A percentile compares a stretch with the other conserved stretches of the same genome.
These are phyloP conservation scores for Penicillium flavigenum DNA, from an alignment of 495 filamentous ascomycete genomes.

Conservation along the genomic window DNA sequence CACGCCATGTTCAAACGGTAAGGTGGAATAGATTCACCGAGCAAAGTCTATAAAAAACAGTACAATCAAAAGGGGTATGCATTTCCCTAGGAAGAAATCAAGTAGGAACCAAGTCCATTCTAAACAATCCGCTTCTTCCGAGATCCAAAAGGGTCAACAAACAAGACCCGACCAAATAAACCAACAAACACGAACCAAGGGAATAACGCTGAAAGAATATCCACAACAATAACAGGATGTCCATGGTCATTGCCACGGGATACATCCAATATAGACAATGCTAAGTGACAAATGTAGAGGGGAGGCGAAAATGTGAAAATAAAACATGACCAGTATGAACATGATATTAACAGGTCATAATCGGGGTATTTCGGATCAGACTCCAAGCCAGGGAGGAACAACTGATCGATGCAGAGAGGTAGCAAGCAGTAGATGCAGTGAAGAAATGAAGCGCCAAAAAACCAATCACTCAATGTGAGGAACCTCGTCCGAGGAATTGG, in stretches of 20 bases:
- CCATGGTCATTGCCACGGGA: not conserved
- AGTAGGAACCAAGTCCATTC: not conserved
- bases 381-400: conserved; percentile 27
- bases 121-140: not conserved
- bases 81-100: conserved; percentile 9
- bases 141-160: not conserved
- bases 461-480: conserved; percentile 17
- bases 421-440: conserved; percentile 7
- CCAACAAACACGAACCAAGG: conserved; percentile 5
- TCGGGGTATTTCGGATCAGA: conserved; percentile 19
- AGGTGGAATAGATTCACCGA: conserved; percentile 1
- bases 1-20: not conserved
- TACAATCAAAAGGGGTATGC: conserved; percentile 7
- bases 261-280: conserved; percentile 8
- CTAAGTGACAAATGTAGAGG: conserved; percentile 7
- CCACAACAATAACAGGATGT: conserved; percentile 1
- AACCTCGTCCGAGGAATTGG: conserved; percentile 53
- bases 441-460: conserved; percentile 3
- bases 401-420: conserved; percentile 16
- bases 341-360: conserved; percentile 26
- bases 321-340: not conserved
- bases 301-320: not conserved
- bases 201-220: conserved; percentile 6
- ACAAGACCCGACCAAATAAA: conserved; percentile 9
- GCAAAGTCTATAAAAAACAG: not conserved